Evolutionary conservation across 805 yeast species (phyloP), one percentile per base, ranked within the genome.

Genomic region (Starmerella stellata): DNA sequence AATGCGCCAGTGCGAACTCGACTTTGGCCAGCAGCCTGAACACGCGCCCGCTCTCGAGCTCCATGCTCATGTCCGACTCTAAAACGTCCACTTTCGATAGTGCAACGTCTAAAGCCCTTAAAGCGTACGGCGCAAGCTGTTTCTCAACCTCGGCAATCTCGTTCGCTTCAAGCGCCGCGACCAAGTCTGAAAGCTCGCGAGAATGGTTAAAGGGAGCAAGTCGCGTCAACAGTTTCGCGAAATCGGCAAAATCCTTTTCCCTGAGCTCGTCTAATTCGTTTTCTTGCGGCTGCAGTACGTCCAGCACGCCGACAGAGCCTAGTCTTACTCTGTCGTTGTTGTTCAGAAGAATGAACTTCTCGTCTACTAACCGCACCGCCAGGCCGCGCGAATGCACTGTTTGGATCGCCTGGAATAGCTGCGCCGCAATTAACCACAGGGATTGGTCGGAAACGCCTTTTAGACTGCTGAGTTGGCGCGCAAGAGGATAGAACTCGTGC

Each of bases 41-140:
- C 23, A 90, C 60, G 43, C 96, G 65, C 3, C 79, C 90, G 56
- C 90, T 90, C 55, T 90, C 96, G 20, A 85, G 60, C 56, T 87
- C 96, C 39, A 69, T 66, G 14, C 72, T 56, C 30, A 90, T 59
- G 20, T 52, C 48, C 2, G 44, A 45, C 44, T 62, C 66, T 21
- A 61, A 44, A 13, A 31, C 34, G 39, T 58, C 60, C 15, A 37
- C 44, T 17, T 42, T 41, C n/a, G 42, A 40, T 5, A 48, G 44
- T 13, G 56, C 43, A 9, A 38, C 34, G 37, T 55, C 55, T 20
- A 51, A 21, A 4, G 43, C 41, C 7, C 48, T 44, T 38, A 47
- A 38, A 4, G 47, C 23, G 31, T 50, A 50, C 18, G 55, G 53
- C 17, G 54, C 47, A 27, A 56, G 41, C 25, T 48, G 27, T 18